A percentile compares a stretch with the other conserved stretches of the same genome.
These are phyloP conservation scores for Spathaspora sp. DNA, from an alignment of 1,139 yeast genomes.

Conservation along the genomic window DNA sequence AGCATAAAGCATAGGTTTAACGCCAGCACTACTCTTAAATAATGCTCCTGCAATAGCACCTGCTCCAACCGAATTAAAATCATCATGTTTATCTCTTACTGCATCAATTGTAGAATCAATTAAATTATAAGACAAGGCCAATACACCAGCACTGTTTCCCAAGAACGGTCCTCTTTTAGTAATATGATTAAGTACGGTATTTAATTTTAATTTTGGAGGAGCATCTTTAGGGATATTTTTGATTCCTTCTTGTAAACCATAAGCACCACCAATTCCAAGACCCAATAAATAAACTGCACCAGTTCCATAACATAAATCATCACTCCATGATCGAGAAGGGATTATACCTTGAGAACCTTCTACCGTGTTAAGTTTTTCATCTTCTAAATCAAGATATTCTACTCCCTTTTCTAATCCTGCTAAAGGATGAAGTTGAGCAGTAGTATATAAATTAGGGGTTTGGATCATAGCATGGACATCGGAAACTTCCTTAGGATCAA, in stretches of 20 bases:
- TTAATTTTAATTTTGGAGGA: conserved; percentile 75
- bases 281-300: conserved; percentile 90
- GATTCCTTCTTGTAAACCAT: conserved; percentile 86
- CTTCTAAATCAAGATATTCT: conserved; percentile 89
- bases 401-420: conserved; percentile 90
- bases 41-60: conserved; percentile 94
- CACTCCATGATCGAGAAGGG: conserved; percentile 96
- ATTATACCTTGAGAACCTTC: conserved; percentile 89
- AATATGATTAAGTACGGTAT: conserved; percentile 86
- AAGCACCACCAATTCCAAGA: conserved; percentile 78
- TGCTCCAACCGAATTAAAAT: conserved; percentile 76
- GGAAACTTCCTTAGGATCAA: conserved; percentile 65
- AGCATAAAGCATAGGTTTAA: conserved; percentile 84
- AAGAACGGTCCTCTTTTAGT: conserved; percentile 94
- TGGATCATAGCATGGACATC: conserved; percentile 64
- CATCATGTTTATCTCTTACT: conserved; percentile 86
- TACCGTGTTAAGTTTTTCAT: conserved; percentile 62
- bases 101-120: conserved; percentile 79
- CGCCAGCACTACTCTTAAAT: conserved; percentile 82
- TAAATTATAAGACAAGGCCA: conserved; percentile 85
- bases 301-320: conserved; percentile 95
- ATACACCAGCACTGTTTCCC: conserved; percentile 93
- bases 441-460: conserved; percentile 47
- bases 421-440: conserved; percentile 68
- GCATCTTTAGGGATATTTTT: conserved; percentile 71